Evolutionary conservation across 208 protist genomes (phyloP).

Genomic region (Porcisia deanei): DNA sequence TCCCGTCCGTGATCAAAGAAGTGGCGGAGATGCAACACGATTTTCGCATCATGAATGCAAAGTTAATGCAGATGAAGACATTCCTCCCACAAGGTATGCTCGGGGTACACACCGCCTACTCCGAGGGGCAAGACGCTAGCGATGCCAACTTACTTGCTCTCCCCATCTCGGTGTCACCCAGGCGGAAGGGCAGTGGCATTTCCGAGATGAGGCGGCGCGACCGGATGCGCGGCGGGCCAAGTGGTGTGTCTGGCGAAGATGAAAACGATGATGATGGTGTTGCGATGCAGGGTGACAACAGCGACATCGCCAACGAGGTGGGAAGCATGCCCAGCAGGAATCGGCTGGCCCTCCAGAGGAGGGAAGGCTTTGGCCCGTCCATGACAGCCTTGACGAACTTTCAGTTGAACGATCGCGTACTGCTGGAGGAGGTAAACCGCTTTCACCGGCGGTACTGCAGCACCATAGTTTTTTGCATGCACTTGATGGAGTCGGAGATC

Average conservation of each 20-base stretch:
- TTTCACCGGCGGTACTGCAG: slow-evolving; percentile 59
- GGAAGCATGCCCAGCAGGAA: background rate
- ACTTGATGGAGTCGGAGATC: slow-evolving; percentile 35
- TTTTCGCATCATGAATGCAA: slow-evolving; percentile 48
- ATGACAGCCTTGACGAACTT: slow-evolving; percentile 4
- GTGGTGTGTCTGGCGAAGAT: slow-evolving; percentile 6
- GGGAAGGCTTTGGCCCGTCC: background rate
- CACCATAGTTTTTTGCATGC: slow-evolving; percentile 35
- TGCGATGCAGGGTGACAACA: background rate
- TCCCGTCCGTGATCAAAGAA: slow-evolving; percentile 43
- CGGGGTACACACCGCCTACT: background rate
- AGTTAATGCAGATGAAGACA: slow-evolving; percentile 63
- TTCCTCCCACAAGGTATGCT: slow-evolving; percentile 54
- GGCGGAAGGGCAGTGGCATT: background rate
- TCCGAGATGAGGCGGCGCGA: background rate
- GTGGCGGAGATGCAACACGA: slow-evolving; percentile 50
- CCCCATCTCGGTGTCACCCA: background rate
- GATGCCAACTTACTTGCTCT: slow-evolving; percentile 7
- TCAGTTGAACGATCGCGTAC: slow-evolving; percentile 37
- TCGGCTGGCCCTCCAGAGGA: background rate
- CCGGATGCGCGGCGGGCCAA: background rate
- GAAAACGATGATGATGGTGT: background rate
- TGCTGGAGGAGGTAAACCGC: slow-evolving; percentile 43
- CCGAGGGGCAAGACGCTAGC: background rate
- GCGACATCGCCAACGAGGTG: background rate